Evolutionary conservation across 805 yeast genomes (phyloP), one percentile per base, ranked within the genome.

Genomic region (Metschnikowia santaceciliae): DNA sequence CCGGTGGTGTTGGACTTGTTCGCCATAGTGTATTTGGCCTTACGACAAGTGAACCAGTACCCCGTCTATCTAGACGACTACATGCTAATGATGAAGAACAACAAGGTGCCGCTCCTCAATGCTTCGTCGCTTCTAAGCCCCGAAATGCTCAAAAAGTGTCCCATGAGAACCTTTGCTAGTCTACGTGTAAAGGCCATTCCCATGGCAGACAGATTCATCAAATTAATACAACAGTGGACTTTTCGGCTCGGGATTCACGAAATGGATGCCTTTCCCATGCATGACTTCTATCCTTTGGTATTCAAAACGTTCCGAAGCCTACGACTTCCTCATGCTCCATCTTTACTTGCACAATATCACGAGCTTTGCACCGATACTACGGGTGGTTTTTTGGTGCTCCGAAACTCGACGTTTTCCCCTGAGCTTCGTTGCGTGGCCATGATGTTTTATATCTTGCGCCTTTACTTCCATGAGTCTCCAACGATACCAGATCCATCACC

Each of bases 41-140:
- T 78, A n/a, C 54, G 78, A 7, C 73, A 75, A 50, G 56, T 81
- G 54, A 70, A 74, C 30, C 52, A 74, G 30, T 60, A 61, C 19
- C 86, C 89, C 0, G 55, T 84, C 1, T 81, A 77, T 58, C 54
- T 77, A 4, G 64, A 67, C 49, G 87, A 83, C 60, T 62, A 81
- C 15, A 58, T 81, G 22, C 57, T 61, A 3, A 67, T 77, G 64
- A 63, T 79, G 3, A 59, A 71, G 30, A 57, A 67, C 2, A 78
- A 78, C 45, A 66, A 69, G 32, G 64, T 86, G 1, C 87, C 88
- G 2, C 79, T 72, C 56, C 63, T 76, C 54, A 72, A 67, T 46
- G 71, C 79, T 5, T 52, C 65, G 17, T 65, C 62, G 38, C 51
- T 67, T 7, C 49, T 82, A 3, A 84, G 86, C 7, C 57, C 60